Percentiles rank a stretch among this genome's conserved stretches.
Evolutionary conservation across 2,329 filamentous ascomycete species (phyloP).

Genomic region (Penicillium sclerotigenum): DNA sequence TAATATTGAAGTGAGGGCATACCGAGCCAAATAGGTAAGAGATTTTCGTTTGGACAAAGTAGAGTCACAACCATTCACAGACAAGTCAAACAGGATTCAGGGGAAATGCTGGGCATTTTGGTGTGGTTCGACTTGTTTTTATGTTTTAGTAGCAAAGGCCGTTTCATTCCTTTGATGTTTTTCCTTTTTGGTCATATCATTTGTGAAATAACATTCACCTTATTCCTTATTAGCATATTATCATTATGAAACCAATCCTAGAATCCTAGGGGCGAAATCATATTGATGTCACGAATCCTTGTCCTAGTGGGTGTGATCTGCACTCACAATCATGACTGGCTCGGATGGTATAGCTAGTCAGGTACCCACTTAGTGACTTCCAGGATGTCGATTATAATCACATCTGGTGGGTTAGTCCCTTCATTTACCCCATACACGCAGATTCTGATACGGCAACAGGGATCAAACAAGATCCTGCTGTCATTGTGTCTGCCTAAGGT

Average conservation of each 20-base stretch:
- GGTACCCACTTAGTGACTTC: conserved; percentile 2
- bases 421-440: conserved; percentile 9
- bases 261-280: not conserved
- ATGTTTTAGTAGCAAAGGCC: not conserved
- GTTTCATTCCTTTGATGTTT: not conserved
- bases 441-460: not conserved
- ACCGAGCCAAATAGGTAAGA: not conserved
- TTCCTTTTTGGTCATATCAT: not conserved
- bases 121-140: not conserved
- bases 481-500: not conserved
- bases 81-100: conserved; percentile 1
- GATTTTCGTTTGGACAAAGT: not conserved
- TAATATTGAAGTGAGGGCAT: not conserved
- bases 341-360: not conserved
- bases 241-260: not conserved
- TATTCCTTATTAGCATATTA: too few species aligned
- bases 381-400: conserved; percentile 8
- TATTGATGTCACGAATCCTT: not conserved
- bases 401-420: not conserved
- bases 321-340: conserved; percentile 2
- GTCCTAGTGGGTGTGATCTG: conserved; percentile 5
- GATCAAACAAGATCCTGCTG: not conserved
- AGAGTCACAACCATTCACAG: not conserved
- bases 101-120: conserved; percentile 3
- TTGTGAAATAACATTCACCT: not conserved